Percentiles rank a stretch among this genome's conserved stretches.
Conservation (phyloP, 164 flowering plant genomes). For the Protea cynaroides region DNA sequence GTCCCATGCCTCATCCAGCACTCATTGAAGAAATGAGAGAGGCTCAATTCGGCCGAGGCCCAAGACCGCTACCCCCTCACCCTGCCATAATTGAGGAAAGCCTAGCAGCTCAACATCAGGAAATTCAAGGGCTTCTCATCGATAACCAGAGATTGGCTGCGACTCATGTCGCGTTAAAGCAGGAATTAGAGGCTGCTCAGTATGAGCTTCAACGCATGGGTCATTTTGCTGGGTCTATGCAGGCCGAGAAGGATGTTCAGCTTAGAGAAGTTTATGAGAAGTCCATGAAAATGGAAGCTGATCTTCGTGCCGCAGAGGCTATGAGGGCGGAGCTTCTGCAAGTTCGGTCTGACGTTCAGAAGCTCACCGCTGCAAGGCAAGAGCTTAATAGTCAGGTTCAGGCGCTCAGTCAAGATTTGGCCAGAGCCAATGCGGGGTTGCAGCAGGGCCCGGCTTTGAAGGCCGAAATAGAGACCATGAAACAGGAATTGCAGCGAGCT, state of each 20-base stretch:
- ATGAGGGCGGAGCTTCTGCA: slow-evolving; percentile 69
- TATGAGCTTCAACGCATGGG: slow-evolving; percentile 61
- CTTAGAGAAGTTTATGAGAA: slow-evolving; percentile 78
- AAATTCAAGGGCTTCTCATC: slow-evolving; percentile 64
- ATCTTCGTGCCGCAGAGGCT: slow-evolving; percentile 59
- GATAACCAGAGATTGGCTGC: slow-evolving; percentile 92
- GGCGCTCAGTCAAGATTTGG: slow-evolving; percentile 60
- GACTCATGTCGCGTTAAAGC: slow-evolving; percentile 90
- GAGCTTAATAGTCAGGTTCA: slow-evolving; percentile 66
- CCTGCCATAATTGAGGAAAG: slow-evolving; percentile 75
- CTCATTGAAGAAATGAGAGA: slow-evolving; percentile 73
- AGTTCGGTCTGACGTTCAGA: slow-evolving; percentile 64
- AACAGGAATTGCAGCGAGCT: slow-evolving; percentile 73
- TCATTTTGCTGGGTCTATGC: slow-evolving; percentile 41
- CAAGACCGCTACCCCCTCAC: slow-evolving; percentile 44
- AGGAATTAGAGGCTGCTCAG: slow-evolving; percentile 70
- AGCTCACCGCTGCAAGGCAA: slow-evolving; percentile 52
- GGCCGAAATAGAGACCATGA: slow-evolving; percentile 70
- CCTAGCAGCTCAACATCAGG: slow-evolving; percentile 71
- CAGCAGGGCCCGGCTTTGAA: slow-evolving; percentile 65
- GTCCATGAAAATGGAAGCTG: slow-evolving; percentile 59
- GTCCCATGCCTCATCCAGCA: slow-evolving; percentile 55
- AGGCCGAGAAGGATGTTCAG: slow-evolving; percentile 56
- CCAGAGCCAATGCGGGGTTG: slow-evolving; percentile 51
- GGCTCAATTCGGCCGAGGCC: slow-evolving; percentile 37